phyloP scores from a whole-genome alignment of 345 rosid genomes.

The Hevea brasiliensis region DNA sequence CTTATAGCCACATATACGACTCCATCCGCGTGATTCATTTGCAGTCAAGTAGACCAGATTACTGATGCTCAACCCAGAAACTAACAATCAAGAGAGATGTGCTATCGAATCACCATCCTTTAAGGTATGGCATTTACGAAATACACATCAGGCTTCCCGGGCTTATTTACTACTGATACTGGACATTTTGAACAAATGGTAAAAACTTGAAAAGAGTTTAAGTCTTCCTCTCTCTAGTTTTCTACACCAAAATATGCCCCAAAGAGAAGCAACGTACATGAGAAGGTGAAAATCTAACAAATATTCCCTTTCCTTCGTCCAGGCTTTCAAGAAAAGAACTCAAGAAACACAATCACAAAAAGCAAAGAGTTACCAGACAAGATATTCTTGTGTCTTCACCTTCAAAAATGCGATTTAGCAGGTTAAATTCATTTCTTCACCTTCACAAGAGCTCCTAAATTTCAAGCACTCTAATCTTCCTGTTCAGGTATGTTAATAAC shows the following conservation, averaged over 20 bases:
- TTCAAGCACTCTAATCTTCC: constrained; percentile 13
- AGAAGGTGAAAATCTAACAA: neutral
- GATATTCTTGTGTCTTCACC: constrained; percentile 24
- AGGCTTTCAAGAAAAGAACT: constrained; percentile 43
- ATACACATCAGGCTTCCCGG: neutral
- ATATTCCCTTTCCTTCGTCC: constrained; percentile 10
- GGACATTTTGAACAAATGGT: no score
- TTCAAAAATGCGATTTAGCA: constrained; percentile 3
- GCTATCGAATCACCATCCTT: neutral
- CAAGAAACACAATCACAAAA: constrained; percentile 12
- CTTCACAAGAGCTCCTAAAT: constrained; percentile 10
- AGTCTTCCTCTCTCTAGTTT: no score
- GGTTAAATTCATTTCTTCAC: constrained; percentile 11
- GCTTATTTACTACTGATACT: no score
- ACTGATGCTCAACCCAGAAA: no score
- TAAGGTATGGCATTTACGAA: neutral
- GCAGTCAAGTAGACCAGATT: neutral
- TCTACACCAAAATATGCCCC: neutral
- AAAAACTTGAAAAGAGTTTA: no score
- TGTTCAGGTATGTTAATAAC: constrained; percentile 16
- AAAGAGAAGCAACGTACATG: constrained; percentile 22
- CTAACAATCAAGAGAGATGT: neutral
- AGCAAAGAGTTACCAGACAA: constrained; percentile 14
- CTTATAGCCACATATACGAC: neutral
- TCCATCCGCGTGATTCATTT: constrained; percentile 9